phyloP scores from a whole-genome alignment of 1,139 yeast genomes.

The Debaryomycetaceae sp. region DNA sequence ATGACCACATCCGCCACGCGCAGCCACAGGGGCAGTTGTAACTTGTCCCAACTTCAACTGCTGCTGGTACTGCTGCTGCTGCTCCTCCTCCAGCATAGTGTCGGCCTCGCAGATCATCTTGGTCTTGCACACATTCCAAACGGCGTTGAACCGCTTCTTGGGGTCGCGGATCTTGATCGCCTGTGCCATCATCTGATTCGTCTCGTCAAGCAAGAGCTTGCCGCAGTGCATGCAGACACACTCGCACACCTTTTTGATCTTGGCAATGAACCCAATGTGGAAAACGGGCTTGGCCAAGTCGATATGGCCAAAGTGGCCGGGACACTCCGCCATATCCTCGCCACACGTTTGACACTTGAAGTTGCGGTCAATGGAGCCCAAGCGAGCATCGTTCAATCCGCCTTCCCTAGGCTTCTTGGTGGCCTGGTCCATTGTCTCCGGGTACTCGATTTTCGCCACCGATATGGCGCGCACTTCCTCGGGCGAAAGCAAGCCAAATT shows the following conservation, averaged over 20 bases:
- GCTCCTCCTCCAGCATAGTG: constrained; percentile 60
- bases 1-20: constrained; percentile 98
- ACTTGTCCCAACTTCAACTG: constrained; percentile 18
- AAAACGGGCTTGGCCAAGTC: constrained; percentile 98
- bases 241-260: constrained; percentile 92
- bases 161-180: constrained; percentile 91
- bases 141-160: constrained; percentile 92
- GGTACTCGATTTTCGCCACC: constrained; percentile 95
- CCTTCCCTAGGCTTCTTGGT: constrained; percentile 94
- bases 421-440: constrained; percentile 98
- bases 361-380: constrained; percentile 95
- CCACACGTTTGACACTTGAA: constrained; percentile 98
- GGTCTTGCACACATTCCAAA: constrained; percentile 87
- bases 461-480: constrained; percentile 97
- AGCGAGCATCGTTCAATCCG: constrained; percentile 93
- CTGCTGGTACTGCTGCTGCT: constrained; percentile 21
- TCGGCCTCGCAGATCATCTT: constrained; percentile 97
- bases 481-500: constrained; percentile 96
- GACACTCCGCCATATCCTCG: constrained; percentile 98
- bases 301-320: constrained; percentile 99
- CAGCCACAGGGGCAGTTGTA: no score
- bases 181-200: constrained; percentile 81
- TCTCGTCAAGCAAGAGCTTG: constrained; percentile 81
- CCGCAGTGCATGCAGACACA: constrained; percentile 99
- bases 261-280: constrained; percentile 92